phyloP scores from a whole-genome alignment of 805 yeast genomes.

The Wickerhamomyces bovis region DNA sequence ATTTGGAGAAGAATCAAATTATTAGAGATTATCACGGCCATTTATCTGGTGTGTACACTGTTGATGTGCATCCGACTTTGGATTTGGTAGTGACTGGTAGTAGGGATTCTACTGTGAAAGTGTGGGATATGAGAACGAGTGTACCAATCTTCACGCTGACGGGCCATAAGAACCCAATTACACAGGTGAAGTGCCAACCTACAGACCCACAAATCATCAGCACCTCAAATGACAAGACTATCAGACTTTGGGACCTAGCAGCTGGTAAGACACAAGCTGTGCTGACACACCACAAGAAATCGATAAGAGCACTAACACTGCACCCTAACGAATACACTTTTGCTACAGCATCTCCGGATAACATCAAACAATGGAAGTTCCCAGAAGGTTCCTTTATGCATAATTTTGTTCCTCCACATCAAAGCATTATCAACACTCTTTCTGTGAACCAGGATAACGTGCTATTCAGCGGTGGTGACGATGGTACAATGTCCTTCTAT shows the following conservation, averaged over 20 bases:
- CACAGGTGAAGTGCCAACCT: conserved; percentile 57
- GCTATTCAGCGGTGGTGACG: conserved; percentile 76
- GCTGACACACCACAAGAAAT: conserved; percentile 78
- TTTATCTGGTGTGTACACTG: conserved; percentile 77
- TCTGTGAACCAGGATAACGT: conserved; percentile 55
- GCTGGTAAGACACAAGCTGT: conserved; percentile 69
- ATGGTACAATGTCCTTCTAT: conserved; percentile 71
- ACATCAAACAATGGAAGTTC: conserved; percentile 75
- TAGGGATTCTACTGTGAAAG: conserved; percentile 75
- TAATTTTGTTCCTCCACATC: conserved; percentile 39
- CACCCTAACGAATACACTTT: conserved; percentile 70
- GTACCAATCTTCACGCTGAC: conserved; percentile 66
- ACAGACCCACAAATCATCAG: conserved; percentile 84
- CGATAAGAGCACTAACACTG: conserved; percentile 65
- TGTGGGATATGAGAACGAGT: conserved; percentile 91
- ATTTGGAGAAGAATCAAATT: conserved; percentile 76
- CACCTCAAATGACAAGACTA: conserved; percentile 78
- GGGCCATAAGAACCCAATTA: conserved; percentile 78
- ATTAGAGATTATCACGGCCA: conserved; percentile 93
- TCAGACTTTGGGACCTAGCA: conserved; percentile 84
- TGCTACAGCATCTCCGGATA: conserved; percentile 76
- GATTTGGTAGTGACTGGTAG: conserved; percentile 85
- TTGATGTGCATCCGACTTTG: conserved; percentile 82
- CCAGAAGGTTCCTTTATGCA: conserved; percentile 74
- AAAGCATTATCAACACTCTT: conserved; percentile 61